phyloP scores from a whole-genome alignment of 495 filamentous ascomycete species.

The Aspergillus cavernicola region DNA sequence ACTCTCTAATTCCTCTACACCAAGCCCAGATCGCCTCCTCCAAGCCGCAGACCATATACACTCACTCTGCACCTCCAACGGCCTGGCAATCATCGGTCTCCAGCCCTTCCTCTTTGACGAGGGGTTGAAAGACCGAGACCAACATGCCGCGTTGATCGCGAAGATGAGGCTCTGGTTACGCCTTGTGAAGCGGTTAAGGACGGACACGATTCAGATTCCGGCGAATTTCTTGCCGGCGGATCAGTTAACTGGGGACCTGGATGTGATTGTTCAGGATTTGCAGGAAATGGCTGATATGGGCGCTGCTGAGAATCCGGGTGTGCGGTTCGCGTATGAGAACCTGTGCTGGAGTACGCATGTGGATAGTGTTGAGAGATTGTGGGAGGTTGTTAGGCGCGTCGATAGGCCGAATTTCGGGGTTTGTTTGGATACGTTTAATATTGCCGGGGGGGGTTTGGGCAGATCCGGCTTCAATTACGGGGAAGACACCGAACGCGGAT shows the following conservation, averaged over 20 bases:
- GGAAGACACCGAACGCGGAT: too few relatives aligned
- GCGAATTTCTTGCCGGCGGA: not conserved
- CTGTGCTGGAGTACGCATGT: constrained; percentile 64
- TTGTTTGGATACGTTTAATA: constrained; percentile 76
- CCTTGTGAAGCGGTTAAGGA: not conserved
- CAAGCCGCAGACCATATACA: constrained; percentile 32
- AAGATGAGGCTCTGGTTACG: not conserved
- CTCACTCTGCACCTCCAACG: constrained; percentile 15
- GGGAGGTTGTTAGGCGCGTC: constrained; percentile 59
- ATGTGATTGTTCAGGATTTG: not conserved
- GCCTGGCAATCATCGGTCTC: constrained; percentile 46
- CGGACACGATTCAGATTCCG: not conserved
- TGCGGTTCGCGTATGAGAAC: constrained; percentile 66
- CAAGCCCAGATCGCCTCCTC: not conserved
- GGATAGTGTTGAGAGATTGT: constrained; percentile 62
- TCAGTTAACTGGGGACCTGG: not conserved
- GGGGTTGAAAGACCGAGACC: constrained; percentile 55
- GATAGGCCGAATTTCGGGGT: constrained; percentile 66
- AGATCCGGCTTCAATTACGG: constrained; percentile 52
- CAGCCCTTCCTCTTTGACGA: constrained; percentile 75
- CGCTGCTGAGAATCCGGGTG: constrained; percentile 35
- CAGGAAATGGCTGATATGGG: constrained; percentile 55
- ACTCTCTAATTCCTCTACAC: constrained; percentile 45
- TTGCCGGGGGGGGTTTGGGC: constrained; percentile 65
- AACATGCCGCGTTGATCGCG: constrained; percentile 49